Conservation (phyloP, 768 basidiomycete species). For the Tricholoma furcatifolium region DNA sequence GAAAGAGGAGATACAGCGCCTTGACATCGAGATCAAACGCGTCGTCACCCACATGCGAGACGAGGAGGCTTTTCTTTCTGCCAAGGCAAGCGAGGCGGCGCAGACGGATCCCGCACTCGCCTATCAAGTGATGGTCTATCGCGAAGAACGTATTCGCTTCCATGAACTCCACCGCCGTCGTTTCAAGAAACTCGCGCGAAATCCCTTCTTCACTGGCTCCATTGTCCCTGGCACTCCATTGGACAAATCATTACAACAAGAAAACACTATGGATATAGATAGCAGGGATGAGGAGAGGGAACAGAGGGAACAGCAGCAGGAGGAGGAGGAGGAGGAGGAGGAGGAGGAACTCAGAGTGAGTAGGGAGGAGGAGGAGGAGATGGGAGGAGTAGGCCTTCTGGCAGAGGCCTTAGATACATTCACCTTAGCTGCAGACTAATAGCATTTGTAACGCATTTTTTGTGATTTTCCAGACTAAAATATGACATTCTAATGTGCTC, state of each 20-base stretch:
- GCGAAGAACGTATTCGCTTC: background rate
- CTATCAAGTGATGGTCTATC: background rate
- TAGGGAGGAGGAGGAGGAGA: background rate
- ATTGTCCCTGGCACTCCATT: background rate
- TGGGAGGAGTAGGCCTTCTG: background rate
- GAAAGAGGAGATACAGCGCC: background rate
- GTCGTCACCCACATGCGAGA: no score
- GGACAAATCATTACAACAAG: background rate
- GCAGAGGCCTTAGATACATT: background rate
- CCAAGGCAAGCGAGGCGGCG: background rate
- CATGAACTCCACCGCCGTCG: background rate
- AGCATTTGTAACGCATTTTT: no score
- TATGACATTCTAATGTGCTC: no score
- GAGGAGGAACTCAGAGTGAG: background rate
- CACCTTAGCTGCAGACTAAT: background rate
- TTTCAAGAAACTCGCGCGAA: background rate
- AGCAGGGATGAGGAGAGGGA: background rate
- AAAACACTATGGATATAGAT: background rate
- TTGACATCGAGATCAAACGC: constrained; percentile 1
- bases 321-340: background rate
- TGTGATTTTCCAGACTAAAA: no score
- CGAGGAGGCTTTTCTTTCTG: background rate
- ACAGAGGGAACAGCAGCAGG: background rate
- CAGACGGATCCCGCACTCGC: background rate
- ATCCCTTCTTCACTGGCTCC: background rate